Conservation (phyloP, 495 filamentous ascomycete species). For the Hypoxylon rickii region DNA sequence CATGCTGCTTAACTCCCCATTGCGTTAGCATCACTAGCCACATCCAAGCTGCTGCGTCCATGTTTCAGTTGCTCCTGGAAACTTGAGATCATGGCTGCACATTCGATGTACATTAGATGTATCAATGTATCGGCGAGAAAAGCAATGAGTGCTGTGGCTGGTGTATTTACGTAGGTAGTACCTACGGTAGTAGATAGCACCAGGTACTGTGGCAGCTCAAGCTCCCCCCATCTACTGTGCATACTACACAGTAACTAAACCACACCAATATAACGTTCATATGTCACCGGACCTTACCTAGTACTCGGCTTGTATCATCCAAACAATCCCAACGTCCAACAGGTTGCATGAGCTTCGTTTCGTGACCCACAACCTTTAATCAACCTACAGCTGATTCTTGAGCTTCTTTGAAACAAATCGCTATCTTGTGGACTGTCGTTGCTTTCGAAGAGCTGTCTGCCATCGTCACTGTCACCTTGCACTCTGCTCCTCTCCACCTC, state of each 20-base stretch:
- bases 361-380: conserved; percentile 24
- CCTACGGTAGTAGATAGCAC: conserved; percentile 1
- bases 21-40: conserved; percentile 26
- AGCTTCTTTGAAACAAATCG: conserved; percentile 1
- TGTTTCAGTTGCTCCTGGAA: no score
- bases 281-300: conserved; percentile 18
- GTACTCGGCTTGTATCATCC: conserved; percentile 10
- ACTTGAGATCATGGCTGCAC: no score
- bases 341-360: conserved; percentile 14
- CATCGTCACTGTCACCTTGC: conserved; percentile 7
- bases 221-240: conserved; percentile 14
- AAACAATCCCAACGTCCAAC: conserved; percentile 16
- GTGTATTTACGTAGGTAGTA: conserved; percentile 13
- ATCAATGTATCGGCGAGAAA: no score
- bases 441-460: background rate
- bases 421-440: background rate
- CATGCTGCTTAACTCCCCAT: no score
- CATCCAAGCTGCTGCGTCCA: conserved; percentile 2
- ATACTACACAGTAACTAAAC: no score
- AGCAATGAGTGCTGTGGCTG: conserved; percentile 5
- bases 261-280: conserved; percentile 22
- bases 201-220: background rate
- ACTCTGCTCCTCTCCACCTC: conserved; percentile 11
- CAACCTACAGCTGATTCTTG: conserved; percentile 7
- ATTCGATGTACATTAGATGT: no score